Percentiles rank a stretch among this genome's conserved stretches.
phyloP scores from a whole-genome alignment of 164 flowering plant species.

The grape (Vitis vinifera) region DNA sequence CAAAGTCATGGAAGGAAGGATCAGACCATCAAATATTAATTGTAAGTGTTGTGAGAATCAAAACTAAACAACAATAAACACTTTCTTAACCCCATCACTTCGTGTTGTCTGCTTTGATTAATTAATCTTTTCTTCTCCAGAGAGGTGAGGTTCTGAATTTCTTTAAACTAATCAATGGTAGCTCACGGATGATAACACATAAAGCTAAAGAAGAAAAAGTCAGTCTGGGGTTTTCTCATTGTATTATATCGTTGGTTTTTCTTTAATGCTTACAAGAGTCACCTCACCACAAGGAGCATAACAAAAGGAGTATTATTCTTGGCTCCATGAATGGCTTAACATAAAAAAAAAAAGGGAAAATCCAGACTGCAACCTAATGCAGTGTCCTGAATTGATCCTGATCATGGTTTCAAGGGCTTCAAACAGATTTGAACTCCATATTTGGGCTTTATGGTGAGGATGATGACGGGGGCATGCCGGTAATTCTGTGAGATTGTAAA shows the following conservation, averaged over 20 bases:
- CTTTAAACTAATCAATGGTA: too few relatives aligned
- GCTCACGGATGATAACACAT: too few relatives aligned
- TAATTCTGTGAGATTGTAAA: conserved; percentile 74
- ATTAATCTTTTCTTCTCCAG: not conserved
- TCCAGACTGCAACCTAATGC: not conserved
- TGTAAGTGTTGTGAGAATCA: conserved; percentile 9
- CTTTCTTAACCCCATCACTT: conserved; percentile 12
- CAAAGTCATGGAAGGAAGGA: conserved; percentile 11
- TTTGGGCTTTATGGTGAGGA: conserved; percentile 84
- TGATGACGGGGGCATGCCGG: conserved; percentile 80
- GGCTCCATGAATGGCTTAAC: too few relatives aligned
- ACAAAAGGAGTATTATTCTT: not conserved
- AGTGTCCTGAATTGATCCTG: not conserved
- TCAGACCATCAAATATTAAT: conserved; percentile 6
- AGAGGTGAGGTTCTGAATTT: too few relatives aligned
- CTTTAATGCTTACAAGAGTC: conserved; percentile 1
- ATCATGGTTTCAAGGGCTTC: conserved; percentile 41
- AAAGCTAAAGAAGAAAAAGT: too few relatives aligned
- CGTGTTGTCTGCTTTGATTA: not conserved
- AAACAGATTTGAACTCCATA: conserved; percentile 78
- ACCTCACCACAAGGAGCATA: not conserved
- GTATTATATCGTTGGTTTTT: not conserved
- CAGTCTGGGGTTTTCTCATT: not conserved
- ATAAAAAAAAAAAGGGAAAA: not conserved
- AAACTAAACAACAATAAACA: conserved; percentile 10